A percentile compares a stretch with the other conserved stretches of the same genome.
These are phyloP conservation scores for Fennellomyces sp. DNA, from an alignment of 371 early-diverging fungal genomes.

Conservation along the genomic window DNA sequence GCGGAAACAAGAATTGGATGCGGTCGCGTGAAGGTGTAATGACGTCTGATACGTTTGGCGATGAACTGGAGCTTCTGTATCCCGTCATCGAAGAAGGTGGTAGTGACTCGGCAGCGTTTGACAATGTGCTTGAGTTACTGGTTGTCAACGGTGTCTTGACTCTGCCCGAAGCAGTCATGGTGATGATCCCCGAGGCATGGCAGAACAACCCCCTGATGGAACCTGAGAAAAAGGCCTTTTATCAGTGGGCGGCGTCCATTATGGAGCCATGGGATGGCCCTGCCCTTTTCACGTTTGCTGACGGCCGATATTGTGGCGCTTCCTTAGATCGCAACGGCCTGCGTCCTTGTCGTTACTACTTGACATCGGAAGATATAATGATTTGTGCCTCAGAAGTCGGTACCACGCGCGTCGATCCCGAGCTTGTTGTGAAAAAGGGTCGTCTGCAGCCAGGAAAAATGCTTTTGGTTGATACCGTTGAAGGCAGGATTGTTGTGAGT, in stretches of 20 bases:
- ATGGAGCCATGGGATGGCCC: constrained; percentile 99
- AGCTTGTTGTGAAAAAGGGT: constrained; percentile 84
- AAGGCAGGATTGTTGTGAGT: constrained; percentile 89
- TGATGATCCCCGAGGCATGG: constrained; percentile 98
- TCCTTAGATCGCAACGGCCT: constrained; percentile 95
- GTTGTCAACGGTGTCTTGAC: constrained; percentile 89
- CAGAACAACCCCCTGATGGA: constrained; percentile 86
- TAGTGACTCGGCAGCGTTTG: constrained; percentile 94
- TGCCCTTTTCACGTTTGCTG: constrained; percentile 95
- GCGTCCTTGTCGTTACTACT: constrained; percentile 95
- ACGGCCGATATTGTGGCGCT: constrained; percentile 97
- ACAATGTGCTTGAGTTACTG: constrained; percentile 93
- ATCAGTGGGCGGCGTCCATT: constrained; percentile 94
- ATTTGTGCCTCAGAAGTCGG: constrained; percentile 98
- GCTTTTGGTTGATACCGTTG: constrained; percentile 93
- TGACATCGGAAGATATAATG: constrained; percentile 91
- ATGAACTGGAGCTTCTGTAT: constrained; percentile 80
- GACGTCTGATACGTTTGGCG: constrained; percentile 78
- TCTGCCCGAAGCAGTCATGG: constrained; percentile 95
- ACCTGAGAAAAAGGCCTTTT: constrained; percentile 88
- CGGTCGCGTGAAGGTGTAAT: constrained; percentile 95
- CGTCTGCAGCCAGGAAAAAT: constrained; percentile 96
- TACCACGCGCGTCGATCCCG: constrained; percentile 82
- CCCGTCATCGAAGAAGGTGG: constrained; percentile 96
- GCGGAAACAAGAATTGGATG: constrained; percentile 99